Percentiles rank a stretch among this genome's conserved stretches.
These are phyloP conservation scores for Aspergillus haitiensis DNA, from an alignment of 495 filamentous ascomycete species.

Conservation along the genomic window DNA sequence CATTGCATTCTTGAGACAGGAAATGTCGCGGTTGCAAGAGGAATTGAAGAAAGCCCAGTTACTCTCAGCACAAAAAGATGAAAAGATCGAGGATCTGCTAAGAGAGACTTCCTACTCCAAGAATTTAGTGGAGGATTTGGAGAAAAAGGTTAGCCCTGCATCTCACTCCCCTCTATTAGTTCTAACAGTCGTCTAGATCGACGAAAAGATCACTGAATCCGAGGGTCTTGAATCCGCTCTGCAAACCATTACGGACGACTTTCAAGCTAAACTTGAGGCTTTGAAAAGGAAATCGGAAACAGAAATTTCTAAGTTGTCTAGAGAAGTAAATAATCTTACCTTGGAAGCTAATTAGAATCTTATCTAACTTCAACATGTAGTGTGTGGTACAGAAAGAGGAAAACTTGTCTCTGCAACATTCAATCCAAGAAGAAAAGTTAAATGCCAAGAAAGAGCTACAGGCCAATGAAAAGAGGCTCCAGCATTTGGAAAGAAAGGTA, in stretches of 20 bases:
- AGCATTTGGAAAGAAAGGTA: constrained; percentile 46
- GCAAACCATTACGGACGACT: constrained; percentile 26
- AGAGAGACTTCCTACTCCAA: constrained; percentile 25
- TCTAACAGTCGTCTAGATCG: constrained; percentile 17
- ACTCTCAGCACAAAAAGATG: constrained; percentile 30
- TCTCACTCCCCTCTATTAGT: neutral
- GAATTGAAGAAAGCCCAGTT: constrained; percentile 21
- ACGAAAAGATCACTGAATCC: constrained; percentile 24
- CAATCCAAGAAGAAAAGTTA: constrained; percentile 29
- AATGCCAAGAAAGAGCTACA: constrained; percentile 36
- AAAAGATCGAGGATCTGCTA: constrained; percentile 28
- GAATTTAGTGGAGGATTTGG: constrained; percentile 23
- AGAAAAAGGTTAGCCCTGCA: constrained; percentile 31
- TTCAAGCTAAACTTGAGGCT: constrained; percentile 21
- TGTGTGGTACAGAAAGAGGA: constrained; percentile 28
- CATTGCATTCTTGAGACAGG: constrained; percentile 20
- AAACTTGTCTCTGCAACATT: constrained; percentile 26
- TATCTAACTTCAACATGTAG: constrained; percentile 20
- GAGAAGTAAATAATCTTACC: constrained; percentile 27
- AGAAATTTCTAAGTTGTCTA: constrained; percentile 20
- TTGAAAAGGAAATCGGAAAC: constrained; percentile 23
- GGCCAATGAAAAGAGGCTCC: constrained; percentile 37
- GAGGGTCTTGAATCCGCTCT: constrained; percentile 27
- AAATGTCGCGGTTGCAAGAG: constrained; percentile 22
- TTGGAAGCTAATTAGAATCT: neutral